Evolutionary conservation across 2,329 filamentous ascomycete species (phyloP).

Genomic region (Colletotrichum cereale): DNA sequence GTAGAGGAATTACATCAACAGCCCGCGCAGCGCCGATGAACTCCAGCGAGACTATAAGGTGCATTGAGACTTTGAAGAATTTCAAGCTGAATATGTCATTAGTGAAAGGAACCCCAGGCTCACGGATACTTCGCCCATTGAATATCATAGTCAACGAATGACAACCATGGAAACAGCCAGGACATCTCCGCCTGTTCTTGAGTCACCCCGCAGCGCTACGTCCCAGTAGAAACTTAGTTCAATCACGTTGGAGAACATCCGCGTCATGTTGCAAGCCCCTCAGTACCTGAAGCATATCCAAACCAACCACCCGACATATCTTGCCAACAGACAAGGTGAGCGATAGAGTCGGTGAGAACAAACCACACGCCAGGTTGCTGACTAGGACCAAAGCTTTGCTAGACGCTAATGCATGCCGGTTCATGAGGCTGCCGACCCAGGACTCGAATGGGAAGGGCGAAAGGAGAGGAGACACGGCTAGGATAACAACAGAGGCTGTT

Average conservation of each 20-base stretch:
- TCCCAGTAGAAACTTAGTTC: background rate
- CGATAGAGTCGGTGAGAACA: constrained; percentile 24
- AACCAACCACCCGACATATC: constrained; percentile 10
- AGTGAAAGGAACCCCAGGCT: background rate
- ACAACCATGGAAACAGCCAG: background rate
- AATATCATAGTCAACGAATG: background rate
- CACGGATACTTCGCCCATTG: background rate
- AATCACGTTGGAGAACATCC: constrained; percentile 10
- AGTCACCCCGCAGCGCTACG: background rate
- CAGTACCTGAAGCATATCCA: background rate
- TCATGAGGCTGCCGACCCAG: constrained; percentile 8
- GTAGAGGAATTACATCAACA: background rate
- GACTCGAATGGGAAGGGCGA: constrained; percentile 19
- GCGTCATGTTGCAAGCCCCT: background rate
- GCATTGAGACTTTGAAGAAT: background rate
- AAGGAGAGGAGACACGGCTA: constrained; percentile 16
- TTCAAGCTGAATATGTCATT: background rate
- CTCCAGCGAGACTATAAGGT: background rate
- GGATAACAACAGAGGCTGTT: background rate
- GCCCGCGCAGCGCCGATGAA: background rate
- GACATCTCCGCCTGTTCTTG: constrained; percentile 10
- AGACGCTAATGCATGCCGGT: constrained; percentile 34
- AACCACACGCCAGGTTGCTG: constrained; percentile 1
- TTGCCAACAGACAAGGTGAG: background rate
- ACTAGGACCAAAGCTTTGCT: constrained; percentile 24